Base-by-base conservation (phyloP, 2,329 filamentous ascomycete genomes). In the Paecilomyces formosus region DNA sequence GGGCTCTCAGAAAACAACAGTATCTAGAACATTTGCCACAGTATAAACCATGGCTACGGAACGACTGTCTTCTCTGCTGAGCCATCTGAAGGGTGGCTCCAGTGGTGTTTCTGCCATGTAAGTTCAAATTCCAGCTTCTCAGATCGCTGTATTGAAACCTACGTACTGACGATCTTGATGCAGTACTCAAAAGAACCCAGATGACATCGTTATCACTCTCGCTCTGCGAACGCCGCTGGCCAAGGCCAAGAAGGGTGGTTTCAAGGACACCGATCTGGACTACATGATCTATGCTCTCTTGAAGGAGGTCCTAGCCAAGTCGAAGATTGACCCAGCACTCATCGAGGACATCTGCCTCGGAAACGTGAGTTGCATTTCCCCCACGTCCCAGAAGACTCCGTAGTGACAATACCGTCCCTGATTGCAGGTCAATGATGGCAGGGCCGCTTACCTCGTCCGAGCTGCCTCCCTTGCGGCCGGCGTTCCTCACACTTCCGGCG, bases 171-270 rank as follows among this genome's bases (percentile, higher is more conserved):
- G n/a, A 57, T 58, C 7, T 60, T 61, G 39, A 58, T 60, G 50
- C 58, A 96, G 92, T 71, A 92, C 90, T 59, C 86, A 90, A 67
- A 92, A 97, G 81, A 95, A 96, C 76, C 85, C 92, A 66, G 93
- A 97, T 74, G 94, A 99, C 80, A 83, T 99, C 57, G 94, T 99
- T 73, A 96, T 97, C 71, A 99, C 94, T 7, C 85, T 95, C 59
- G 93, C 93, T 28, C 81, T 92, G 68, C 89, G 94, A 58, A 97
- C 93, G 28, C 92, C 94, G 0, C 83, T 99, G 62, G 83, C 88
- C 71, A 97, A 97, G 80, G 92, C 85, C 56, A 83, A 82, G 74
- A 97, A 96, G 82, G 93, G 94, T 64, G 91, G 92, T 50, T 89
- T 99, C 81, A 97, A 97, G 81, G 93, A 99, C 74, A 95, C 92